phyloP scores from a whole-genome alignment of 805 yeast genomes.

The Huiozyma sinensis region DNA sequence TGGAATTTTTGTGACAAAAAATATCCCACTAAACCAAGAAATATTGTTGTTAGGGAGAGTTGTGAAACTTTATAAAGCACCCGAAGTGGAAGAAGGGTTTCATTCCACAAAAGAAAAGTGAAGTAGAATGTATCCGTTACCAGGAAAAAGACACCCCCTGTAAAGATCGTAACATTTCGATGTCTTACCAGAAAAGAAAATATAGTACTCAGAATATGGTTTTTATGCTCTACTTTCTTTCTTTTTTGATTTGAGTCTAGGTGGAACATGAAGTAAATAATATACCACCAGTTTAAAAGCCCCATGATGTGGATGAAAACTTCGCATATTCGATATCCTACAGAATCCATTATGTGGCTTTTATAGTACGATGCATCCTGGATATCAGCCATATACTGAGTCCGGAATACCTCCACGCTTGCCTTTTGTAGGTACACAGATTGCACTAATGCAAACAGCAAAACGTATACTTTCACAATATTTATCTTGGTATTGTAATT shows the following conservation, averaged over 20 bases:
- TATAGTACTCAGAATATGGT: slow-evolving; percentile 9
- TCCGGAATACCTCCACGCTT: slow-evolving; percentile 33
- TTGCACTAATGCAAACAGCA: slow-evolving; percentile 42
- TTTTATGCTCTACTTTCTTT: slow-evolving; percentile 3
- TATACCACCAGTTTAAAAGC: slow-evolving; percentile 21
- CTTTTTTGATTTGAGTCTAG: slow-evolving; percentile 5
- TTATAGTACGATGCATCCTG: slow-evolving; percentile 40
- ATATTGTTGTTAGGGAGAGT: slow-evolving; percentile 8
- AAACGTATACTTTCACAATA: slow-evolving; percentile 46
- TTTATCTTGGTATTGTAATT: slow-evolving; percentile 42
- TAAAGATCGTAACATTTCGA: neutral
- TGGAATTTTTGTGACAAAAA: slow-evolving; percentile 21
- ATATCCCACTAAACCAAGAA: slow-evolving; percentile 7
- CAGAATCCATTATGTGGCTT: slow-evolving; percentile 8
- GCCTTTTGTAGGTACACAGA: slow-evolving; percentile 41
- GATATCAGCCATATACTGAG: slow-evolving; percentile 42
- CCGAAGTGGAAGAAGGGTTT: neutral
- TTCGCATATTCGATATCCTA: slow-evolving; percentile 9
- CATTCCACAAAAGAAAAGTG: slow-evolving; percentile 7
- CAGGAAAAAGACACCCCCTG: slow-evolving; percentile 8
- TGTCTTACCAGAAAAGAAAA: neutral
- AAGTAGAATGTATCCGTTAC: slow-evolving; percentile 7
- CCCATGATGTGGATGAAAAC: slow-evolving; percentile 10
- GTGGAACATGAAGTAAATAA: slow-evolving; percentile 21
- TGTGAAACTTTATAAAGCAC: slow-evolving; percentile 7